Percentiles rank a stretch among this genome's conserved stretches.
Conservation (phyloP, 164 flowering plant genomes). For the Berberis vulgaris region DNA sequence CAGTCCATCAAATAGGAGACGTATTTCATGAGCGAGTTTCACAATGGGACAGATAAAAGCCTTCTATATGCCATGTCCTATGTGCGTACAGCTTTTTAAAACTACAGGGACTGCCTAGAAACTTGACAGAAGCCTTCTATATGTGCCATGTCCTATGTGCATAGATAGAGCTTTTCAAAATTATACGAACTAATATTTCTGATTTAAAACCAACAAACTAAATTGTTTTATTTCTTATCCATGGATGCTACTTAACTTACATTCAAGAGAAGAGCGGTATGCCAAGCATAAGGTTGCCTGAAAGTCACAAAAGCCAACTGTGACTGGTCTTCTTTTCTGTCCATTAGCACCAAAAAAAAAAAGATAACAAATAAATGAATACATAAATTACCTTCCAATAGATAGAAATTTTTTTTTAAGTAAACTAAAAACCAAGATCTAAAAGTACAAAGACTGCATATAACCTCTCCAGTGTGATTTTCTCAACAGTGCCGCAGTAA, state of each 20-base stretch:
- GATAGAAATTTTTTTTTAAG: neutral
- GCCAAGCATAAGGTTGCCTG: conserved; percentile 18
- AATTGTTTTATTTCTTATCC: neutral
- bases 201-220: neutral
- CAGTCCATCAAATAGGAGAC: no score
- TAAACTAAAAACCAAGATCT: neutral
- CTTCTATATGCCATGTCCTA: neutral
- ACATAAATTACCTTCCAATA: no score
- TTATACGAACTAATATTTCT: neutral
- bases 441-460: neutral
- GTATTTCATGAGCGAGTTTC: no score
- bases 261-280: conserved; percentile 19
- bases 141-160: neutral
- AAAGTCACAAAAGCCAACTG: conserved; percentile 18
- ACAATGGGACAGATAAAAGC: neutral
- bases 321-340: conserved; percentile 15
- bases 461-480: conserved; percentile 18
- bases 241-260: conserved; percentile 9
- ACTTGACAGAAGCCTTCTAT: neutral
- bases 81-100: neutral
- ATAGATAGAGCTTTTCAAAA: neutral
- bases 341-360: neutral
- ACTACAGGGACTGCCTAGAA: neutral
- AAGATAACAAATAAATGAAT: neutral
- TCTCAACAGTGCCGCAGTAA: conserved; percentile 18